Base-by-base conservation (phyloP, 495 filamentous ascomycete genomes). In the Xylaria nigripes region DNA sequence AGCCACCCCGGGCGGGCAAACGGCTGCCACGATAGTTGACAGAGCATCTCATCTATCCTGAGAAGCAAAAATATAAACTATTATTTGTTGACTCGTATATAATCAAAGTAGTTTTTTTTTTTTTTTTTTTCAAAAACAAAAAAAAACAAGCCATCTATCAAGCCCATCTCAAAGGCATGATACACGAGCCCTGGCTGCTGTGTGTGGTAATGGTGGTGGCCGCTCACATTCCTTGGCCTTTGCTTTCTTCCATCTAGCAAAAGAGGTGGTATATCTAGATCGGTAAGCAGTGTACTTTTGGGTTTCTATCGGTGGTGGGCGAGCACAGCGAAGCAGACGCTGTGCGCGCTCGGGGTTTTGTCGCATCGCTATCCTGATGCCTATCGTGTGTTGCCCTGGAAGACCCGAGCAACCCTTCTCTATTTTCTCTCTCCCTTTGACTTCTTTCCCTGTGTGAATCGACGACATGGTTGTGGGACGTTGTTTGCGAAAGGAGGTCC, bases 341-440 rank as follows among this genome's bases (percentile, higher is more conserved):
- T 45, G 51, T 54, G 43, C 32, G 16, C 51, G 34, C 43, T 40
- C 30, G 51, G 51, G 21, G 19, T 29, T 46, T 30, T 47, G 21
- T 32, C 44, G 36, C 32, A n/a, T 46, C 32, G 43, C 29, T 7
- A 40, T 27, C 19, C 29, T 46, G 36, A 22, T 4, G 24, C 16
- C n/a, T 19, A 10, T 43, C 51, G 29, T 34, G n/a, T 16, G 32
- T 10, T 38, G 9, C n/a, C 23, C 38, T 38, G 42, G 42, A 32
- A 2, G 19, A 54, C 43, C 51, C 29, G 50, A 45, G 50, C 41
- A n/a, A n/a, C n/a, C n/a, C n/a, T n/a, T n/a, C n/a, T n/a, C n/a
- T n/a, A n/a, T n/a, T n/a, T n/a, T n/a, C n/a, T n/a, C n/a, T n/a
- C n/a, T n/a, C n/a, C n/a, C 40, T 45, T 34, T 32, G 42, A 16